Evolutionary conservation across 768 basidiomycete species (phyloP), one percentile per base, ranked within the genome.

Genomic region (Auricularia sp.): DNA sequence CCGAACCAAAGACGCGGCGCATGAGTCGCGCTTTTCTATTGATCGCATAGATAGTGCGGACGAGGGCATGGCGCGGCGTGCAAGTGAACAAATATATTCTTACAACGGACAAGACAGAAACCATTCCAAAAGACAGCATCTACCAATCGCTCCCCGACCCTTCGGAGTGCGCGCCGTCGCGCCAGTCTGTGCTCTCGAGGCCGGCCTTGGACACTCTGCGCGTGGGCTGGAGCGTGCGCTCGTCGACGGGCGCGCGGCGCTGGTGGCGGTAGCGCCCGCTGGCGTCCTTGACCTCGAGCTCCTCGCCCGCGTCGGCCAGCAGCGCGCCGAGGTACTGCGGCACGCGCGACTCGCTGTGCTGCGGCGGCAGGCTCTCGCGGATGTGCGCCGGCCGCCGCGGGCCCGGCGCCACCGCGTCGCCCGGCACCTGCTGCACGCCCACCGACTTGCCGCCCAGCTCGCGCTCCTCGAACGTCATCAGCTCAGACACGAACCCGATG

Each of bases 401-500:
- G 16, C 86, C 79, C 34, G 63, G 77, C 8, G 23, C 23, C 23
- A 23, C 23, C 8, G 12, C 10, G 53, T 8, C 29, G 63, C 14
- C 60, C 64, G 35, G 16, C 10, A 43, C 10, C 10, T 10, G 42
- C 42, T 16, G 42, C 36, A 90, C 88, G 44, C 88, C 88, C 36
- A 85, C 76, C 12, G 83, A 84, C 76, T 91, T 85, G 62, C 90
- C 80, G 65, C 94, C 86, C 61, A 95, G 78, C 75, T 96, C 90
- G 71, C 87, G 80, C 72, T 96, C 93, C 77, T 98, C 95, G 71
- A 95, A 97, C 59, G 86, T 88, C 95, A 97, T 97, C 53, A 98
- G 82, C 74, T 97, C 94, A 3, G 91, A 93, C 54, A 98, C 93
- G 75, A 98, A 98, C 5, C 96, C 96, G 67, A 98, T 96, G 72